phyloP scores from a whole-genome alignment of 2,329 filamentous ascomycete genomes.

The Sarocladiaceae sp. region DNA sequence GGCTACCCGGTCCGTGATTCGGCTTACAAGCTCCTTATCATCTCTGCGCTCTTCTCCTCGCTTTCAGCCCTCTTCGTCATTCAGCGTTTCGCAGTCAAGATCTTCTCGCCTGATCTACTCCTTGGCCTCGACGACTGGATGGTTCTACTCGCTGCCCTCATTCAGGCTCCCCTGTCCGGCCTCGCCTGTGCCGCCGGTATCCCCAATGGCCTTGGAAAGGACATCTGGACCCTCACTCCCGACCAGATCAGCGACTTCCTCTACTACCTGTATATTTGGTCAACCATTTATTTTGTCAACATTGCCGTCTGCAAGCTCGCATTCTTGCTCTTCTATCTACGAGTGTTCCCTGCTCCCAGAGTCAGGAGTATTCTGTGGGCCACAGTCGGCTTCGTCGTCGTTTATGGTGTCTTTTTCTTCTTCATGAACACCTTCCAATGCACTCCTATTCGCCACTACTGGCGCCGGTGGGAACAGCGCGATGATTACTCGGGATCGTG shows the following conservation, averaged over 20 bases:
- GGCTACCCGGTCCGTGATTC: conserved; percentile 22
- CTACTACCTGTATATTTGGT: conserved; percentile 35
- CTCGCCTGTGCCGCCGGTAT: conserved; percentile 24
- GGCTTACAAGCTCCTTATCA: conserved; percentile 24
- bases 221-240: conserved; percentile 42
- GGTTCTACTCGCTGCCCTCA: conserved; percentile 11
- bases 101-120: conserved; percentile 16
- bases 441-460: conserved; percentile 43
- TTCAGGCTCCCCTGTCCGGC: conserved; percentile 18
- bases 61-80: conserved; percentile 33
- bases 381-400: conserved; percentile 32
- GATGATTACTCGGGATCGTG: conserved; percentile 40
- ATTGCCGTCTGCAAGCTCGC: conserved; percentile 43
- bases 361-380: conserved; percentile 35
- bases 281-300: conserved; percentile 39
- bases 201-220: conserved; percentile 39
- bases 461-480: conserved; percentile 43
- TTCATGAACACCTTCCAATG: conserved; percentile 44
- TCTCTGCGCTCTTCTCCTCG: conserved; percentile 26
- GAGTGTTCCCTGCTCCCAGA: conserved; percentile 39
- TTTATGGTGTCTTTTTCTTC: conserved; percentile 35
- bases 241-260: conserved; percentile 36
- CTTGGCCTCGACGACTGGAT: conserved; percentile 16
- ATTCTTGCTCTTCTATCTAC: conserved; percentile 48
- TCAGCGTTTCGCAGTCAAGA: conserved; percentile 32